Evolutionary conservation across 768 basidiomycete genomes (phyloP).

Genomic region (Termitomyces sp.): DNA sequence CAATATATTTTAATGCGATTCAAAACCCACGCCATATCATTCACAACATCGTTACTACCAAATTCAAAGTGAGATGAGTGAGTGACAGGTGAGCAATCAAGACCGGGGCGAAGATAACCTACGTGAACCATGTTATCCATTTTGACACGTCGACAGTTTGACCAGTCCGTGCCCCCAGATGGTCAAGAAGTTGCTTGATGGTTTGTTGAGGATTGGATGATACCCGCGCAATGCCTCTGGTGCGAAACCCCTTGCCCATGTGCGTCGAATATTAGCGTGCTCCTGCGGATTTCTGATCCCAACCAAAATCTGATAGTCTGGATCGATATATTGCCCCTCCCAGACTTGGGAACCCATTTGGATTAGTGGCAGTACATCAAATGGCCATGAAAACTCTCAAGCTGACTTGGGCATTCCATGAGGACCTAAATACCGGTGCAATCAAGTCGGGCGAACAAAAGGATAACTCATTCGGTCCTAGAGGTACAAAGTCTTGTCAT

Average conservation of each 20-base stretch:
- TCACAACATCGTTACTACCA: constrained; percentile 36
- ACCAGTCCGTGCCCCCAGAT: constrained; percentile 11
- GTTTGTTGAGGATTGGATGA: constrained; percentile 14
- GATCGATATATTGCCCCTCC: constrained; percentile 27
- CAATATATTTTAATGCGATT: not conserved
- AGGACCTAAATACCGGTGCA: constrained; percentile 31
- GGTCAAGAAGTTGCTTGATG: constrained; percentile 25
- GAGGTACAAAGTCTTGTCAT: not conserved
- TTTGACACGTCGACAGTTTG: constrained; percentile 28
- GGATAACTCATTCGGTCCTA: constrained; percentile 48
- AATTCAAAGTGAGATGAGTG: not conserved
- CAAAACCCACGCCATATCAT: constrained; percentile 34
- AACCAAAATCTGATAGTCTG: constrained; percentile 22
- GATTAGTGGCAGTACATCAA: not conserved
- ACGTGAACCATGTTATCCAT: constrained; percentile 39
- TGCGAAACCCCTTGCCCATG: constrained; percentile 40
- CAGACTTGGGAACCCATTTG: constrained; percentile 23
- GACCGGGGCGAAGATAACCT: constrained; percentile 13
- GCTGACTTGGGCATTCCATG: constrained; percentile 41
- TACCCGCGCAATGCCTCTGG: constrained; percentile 30
- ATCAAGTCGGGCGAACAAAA: constrained; percentile 34
- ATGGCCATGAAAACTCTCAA: not conserved
- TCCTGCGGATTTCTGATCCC: constrained; percentile 29
- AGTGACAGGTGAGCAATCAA: not conserved
- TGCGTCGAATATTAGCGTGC: constrained; percentile 34